Base-by-base conservation (phyloP, 2,329 filamentous ascomycete species). In the Blumeria hordei region DNA sequence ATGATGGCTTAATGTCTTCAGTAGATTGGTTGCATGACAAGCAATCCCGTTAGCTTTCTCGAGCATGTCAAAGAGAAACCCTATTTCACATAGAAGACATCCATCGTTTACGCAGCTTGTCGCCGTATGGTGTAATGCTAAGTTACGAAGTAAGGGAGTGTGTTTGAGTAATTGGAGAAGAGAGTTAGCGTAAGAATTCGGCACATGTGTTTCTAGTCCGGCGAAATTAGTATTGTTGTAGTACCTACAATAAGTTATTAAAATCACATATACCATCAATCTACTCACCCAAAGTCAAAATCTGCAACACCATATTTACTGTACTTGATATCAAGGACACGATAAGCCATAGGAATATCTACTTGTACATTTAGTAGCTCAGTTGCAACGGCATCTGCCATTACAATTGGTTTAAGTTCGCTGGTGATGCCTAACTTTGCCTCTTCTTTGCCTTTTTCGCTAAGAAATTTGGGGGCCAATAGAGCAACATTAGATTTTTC, bases 261-360 rank as follows among this genome's bases (percentile, higher is more conserved):
- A 45, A 1, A 37, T 43, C 3, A 14, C 11, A 52, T 14, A 52
- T 32, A 7, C 18, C 12, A 21, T 14, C 5, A 43, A 11, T 36
- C 4, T 12, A 68, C 78, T 63, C 70, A 86, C 80, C 84, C 83
- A 69, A 98, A 98, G 67, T 98, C 92, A 66, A 98, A 98, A 67
- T 98, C 93, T 63, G 96, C 90, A n/a, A 98, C 88, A 18, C 92
- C 92, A 67, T 95, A 98, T 65, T 88, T 93, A 73, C 90, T 95
- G 71, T 96, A 98, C 66, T 95, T 95, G 70, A 98, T 98, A 67
- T 96, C 90, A 10, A 95, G 85, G 62, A 88, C 88, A 59, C 85
- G 81, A 67, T 98, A 98, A 71, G 92, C 86, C 8, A 85, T 77
- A 21, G 90, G 84, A 4, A 92, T 83, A 56, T 94, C 88, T 43